phyloP scores from a whole-genome alignment of 1,284 basidiomycete genomes.

The Ceratobasidium sp. region DNA sequence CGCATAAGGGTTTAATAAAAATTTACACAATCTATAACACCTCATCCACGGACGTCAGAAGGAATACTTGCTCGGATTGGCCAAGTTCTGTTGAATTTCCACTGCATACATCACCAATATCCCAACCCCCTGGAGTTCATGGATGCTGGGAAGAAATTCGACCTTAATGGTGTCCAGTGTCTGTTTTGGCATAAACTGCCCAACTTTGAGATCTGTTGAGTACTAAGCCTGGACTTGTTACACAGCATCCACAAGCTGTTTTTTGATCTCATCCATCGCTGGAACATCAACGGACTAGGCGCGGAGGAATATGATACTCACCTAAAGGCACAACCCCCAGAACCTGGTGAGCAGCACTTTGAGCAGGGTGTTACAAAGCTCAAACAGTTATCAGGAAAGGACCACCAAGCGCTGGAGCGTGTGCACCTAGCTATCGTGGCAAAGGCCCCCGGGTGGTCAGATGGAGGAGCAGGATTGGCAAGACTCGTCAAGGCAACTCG shows the following conservation, averaged over 20 bases:
- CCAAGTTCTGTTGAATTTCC: no score
- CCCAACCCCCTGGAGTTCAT: background rate
- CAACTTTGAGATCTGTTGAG: background rate
- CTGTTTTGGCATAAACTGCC: slow-evolving; percentile 1
- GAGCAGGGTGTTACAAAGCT: slow-evolving; percentile 7
- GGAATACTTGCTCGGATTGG: no score
- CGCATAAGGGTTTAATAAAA: no score
- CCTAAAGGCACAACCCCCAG: background rate
- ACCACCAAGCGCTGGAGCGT: background rate
- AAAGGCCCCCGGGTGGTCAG: background rate
- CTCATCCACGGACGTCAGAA: no score
- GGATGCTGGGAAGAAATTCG: slow-evolving; percentile 2
- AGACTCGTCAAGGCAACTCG: background rate
- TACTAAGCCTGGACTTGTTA: background rate
- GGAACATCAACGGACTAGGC: background rate
- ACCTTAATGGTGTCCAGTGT: background rate
- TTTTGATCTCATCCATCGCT: background rate
- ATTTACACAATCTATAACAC: no score
- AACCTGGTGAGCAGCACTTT: slow-evolving; percentile 4
- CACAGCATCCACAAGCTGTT: slow-evolving; percentile 10
- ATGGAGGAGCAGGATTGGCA: background rate
- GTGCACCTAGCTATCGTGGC: background rate
- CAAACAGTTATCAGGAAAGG: slow-evolving; percentile 15
- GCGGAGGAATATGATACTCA: background rate
- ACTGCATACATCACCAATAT: background rate